Evolutionary conservation across 441 rosid genomes (phyloP).

Genomic region (Corymbia calophylla): DNA sequence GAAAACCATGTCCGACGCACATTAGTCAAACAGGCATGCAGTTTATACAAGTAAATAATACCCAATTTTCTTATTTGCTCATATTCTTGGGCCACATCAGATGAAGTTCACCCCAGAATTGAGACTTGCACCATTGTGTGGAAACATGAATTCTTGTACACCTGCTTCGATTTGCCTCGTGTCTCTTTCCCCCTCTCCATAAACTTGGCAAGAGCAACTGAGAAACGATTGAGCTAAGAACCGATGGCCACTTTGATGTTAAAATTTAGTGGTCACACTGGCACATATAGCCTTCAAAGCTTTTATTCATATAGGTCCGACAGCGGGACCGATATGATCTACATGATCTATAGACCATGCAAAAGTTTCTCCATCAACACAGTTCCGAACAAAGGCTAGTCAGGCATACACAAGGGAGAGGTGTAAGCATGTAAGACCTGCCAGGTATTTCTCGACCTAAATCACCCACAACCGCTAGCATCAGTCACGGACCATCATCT

Average conservation of each 20-base stretch:
- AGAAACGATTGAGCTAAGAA: not conserved
- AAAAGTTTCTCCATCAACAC: not conserved
- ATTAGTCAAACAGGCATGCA: not conserved
- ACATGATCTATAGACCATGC: not conserved
- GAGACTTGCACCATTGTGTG: not conserved
- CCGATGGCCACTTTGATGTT: not conserved
- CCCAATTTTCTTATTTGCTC: not conserved
- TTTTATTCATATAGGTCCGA: conserved; percentile 1
- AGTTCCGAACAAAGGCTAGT: not conserved
- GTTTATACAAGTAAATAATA: not conserved
- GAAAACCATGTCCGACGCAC: not conserved
- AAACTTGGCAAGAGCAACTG: not conserved
- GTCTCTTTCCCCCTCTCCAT: not conserved
- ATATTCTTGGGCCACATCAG: not conserved
- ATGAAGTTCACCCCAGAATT: not conserved
- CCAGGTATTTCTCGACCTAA: not conserved
- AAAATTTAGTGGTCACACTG: conserved; percentile 52
- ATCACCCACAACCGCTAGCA: not conserved
- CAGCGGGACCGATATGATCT: not conserved
- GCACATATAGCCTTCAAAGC: conserved; percentile 85
- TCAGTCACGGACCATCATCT: not conserved
- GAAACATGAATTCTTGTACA: not conserved
- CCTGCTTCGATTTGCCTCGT: not conserved
- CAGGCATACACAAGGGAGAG: not conserved
- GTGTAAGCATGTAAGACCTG: not conserved